Conservation (phyloP, 2,329 filamentous ascomycete genomes). For the Ilyonectria sp. region DNA sequence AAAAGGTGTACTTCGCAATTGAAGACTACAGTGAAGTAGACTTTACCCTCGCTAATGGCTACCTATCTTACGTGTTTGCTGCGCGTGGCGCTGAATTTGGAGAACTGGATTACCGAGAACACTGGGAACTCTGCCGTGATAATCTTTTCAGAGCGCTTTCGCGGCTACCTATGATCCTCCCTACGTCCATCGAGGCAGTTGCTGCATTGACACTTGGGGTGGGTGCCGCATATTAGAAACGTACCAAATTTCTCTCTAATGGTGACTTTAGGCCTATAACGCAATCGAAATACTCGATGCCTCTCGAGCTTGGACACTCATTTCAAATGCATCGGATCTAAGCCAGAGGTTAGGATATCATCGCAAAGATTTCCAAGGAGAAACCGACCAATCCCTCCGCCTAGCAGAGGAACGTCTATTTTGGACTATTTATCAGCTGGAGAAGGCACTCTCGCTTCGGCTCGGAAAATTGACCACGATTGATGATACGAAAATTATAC, state of each 20-base stretch:
- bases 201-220: constrained; percentile 55
- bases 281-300: constrained; percentile 53
- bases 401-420: constrained; percentile 43
- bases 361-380: constrained; percentile 12
- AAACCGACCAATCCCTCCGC: neutral
- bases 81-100: constrained; percentile 50
- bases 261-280: constrained; percentile 48
- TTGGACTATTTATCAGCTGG: constrained; percentile 54
- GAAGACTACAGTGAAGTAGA: constrained; percentile 52
- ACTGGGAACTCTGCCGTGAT: constrained; percentile 44
- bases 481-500: constrained; percentile 51
- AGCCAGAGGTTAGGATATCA: constrained; percentile 55
- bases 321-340: constrained; percentile 53
- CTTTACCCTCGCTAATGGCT: constrained; percentile 55
- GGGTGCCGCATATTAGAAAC: neutral
- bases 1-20: constrained; percentile 55
- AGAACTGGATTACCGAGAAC: constrained; percentile 38
- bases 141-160: constrained; percentile 48
- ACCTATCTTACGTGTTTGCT: constrained; percentile 53
- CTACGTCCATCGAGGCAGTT: constrained; percentile 51
- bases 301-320: constrained; percentile 53
- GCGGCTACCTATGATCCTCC: constrained; percentile 51
- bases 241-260: neutral
- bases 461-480: constrained; percentile 53
- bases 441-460: constrained; percentile 55